A percentile compares a stretch with the other conserved stretches of the same genome.
Conservation (phyloP, 257 asterid genomes). For the Petunia secreta region DNA sequence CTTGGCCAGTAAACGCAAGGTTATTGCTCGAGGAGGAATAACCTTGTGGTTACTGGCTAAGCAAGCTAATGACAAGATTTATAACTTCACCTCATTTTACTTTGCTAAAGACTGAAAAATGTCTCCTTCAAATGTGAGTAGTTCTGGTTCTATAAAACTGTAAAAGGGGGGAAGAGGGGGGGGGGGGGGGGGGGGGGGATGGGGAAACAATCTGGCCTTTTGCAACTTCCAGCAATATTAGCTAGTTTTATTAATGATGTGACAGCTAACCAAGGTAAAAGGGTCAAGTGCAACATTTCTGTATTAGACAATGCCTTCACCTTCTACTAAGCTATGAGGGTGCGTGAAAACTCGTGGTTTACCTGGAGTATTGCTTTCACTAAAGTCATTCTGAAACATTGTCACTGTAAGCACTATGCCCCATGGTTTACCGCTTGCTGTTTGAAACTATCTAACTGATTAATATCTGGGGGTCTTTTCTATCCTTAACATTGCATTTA, state of each 20-base stretch:
- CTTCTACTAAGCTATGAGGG: no score
- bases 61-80: not conserved
- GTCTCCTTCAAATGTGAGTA: not conserved
- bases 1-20: no score
- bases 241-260: not conserved
- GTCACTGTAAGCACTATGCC: not conserved
- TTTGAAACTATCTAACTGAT: no score
- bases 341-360: no score
- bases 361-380: not conserved
- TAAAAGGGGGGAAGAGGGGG: no score
- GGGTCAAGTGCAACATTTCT: not conserved
- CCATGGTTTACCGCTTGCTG: not conserved
- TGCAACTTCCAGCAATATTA: not conserved
- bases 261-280: not conserved
- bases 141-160: not conserved
- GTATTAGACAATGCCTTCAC: no score
- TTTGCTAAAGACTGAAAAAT: not conserved
- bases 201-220: no score
- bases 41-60: constrained; percentile 5
- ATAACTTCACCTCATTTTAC: not conserved
- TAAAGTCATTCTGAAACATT: not conserved
- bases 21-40: not conserved
- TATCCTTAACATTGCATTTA: no score
- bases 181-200: no score
- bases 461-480: no score